Percentiles rank a stretch among this genome's conserved stretches.
These are phyloP conservation scores for Claviceps sorghi DNA, from an alignment of 2,329 filamentous ascomycete genomes.

Conservation along the genomic window DNA sequence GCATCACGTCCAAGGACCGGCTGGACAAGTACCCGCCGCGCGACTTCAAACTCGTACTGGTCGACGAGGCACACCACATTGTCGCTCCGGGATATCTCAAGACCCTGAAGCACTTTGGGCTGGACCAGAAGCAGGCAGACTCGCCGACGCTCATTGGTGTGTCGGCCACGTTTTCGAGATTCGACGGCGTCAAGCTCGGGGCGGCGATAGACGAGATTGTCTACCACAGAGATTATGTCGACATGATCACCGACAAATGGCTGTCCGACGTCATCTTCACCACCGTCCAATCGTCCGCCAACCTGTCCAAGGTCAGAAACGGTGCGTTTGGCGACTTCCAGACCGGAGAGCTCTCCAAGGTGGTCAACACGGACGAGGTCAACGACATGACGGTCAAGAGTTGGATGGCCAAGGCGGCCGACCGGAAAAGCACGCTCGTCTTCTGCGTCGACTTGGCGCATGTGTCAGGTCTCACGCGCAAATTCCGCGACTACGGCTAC, in stretches of 20 bases:
- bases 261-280: slow-evolving; percentile 87
- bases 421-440: slow-evolving; percentile 70
- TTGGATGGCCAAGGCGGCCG: slow-evolving; percentile 65
- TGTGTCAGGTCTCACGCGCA: slow-evolving; percentile 56
- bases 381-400: slow-evolving; percentile 77
- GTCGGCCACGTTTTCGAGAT: slow-evolving; percentile 64
- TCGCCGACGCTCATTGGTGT: slow-evolving; percentile 68
- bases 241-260: slow-evolving; percentile 76
- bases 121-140: slow-evolving; percentile 31
- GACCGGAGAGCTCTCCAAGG: slow-evolving; percentile 58
- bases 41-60: slow-evolving; percentile 76
- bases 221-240: slow-evolving; percentile 65
- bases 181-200: slow-evolving; percentile 71
- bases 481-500: slow-evolving; percentile 62
- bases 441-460: slow-evolving; percentile 90
- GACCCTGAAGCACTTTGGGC: slow-evolving; percentile 63
- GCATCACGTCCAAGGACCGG: slow-evolving; percentile 61
- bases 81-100: slow-evolving; percentile 69
- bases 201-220: slow-evolving; percentile 88
- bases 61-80: slow-evolving; percentile 96
- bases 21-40: slow-evolving; percentile 69
- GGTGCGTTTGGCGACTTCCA: slow-evolving; percentile 61
- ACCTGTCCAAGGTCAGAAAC: slow-evolving; percentile 56
- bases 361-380: slow-evolving; percentile 65
- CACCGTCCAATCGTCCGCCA: slow-evolving; percentile 69